Evolutionary conservation across 2,329 filamentous ascomycete species (phyloP), one percentile per base, ranked within the genome.

Genomic region (Trichoderma aggressivum): DNA sequence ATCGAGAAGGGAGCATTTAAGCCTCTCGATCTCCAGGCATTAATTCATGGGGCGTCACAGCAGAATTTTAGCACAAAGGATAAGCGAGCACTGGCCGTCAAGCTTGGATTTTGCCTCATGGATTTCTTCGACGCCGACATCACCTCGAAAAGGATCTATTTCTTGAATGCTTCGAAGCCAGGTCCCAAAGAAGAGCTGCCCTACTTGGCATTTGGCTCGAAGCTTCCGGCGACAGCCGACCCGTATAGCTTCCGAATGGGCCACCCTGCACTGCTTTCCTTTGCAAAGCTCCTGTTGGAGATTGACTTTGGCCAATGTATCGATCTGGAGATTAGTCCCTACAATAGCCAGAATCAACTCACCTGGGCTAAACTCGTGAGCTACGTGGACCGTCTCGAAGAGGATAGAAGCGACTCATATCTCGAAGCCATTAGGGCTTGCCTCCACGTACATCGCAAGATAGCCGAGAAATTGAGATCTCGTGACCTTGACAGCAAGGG

Each of bases 51-150:
- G 5, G 7, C 66, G 10, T 30, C 53, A 8, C 30, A 36, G 3
- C 16, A 59, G 8, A 60, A 43, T 7, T 73, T 69, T 8, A 70
- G 58, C 58, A 32, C 24, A 2, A 53, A 14, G 36, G 70, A 73
- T 4, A 73, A 69, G 36, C 50, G 71, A 30, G 30, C 64, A 10
- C 71, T 73, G 3, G 71, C 71, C 2, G 71, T 73, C 34, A 68
- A 69, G 26, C 59, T 73, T 7, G 71, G 71, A 3, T 71, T 56
- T 16, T 71, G 63, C 18, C 70, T 73, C 4, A 71, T 73, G 71
- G 71, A 73, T 12, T 73, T 73, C 18, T 73, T 73, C 26, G 63
- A 73, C 14, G 71, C 56, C 16, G 50, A 73, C 2, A n/a, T 73
- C 8, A 34, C 12, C 28, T 64, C 71, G 10, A 61, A 60, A 4